Percentiles rank a stretch among this genome's conserved stretches.
phyloP scores from a whole-genome alignment of 441 rosid species.

The Eruca vesicaria region DNA sequence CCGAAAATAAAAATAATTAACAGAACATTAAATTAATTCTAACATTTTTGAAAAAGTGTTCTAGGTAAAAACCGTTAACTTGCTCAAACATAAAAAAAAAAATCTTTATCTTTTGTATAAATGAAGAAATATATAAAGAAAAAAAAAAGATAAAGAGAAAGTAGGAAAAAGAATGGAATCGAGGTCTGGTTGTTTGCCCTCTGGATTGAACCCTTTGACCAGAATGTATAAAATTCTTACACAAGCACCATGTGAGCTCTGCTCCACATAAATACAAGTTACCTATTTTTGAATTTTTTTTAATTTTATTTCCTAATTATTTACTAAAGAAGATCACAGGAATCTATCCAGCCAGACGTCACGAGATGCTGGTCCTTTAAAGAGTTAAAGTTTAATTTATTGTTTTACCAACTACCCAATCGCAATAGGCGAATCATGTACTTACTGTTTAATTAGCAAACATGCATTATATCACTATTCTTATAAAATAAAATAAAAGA shows the following conservation, averaged over 20 bases:
- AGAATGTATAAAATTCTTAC: constrained; percentile 27
- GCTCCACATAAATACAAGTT: constrained; percentile 32
- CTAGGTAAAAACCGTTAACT: constrained; percentile 23
- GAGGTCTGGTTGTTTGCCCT: constrained; percentile 24
- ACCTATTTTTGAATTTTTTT: neutral
- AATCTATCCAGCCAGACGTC: constrained; percentile 9
- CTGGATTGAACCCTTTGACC: constrained; percentile 32
- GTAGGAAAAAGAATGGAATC: constrained; percentile 2
- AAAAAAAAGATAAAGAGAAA: neutral
- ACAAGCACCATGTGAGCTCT: constrained; percentile 29
- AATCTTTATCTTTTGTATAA: neutral
- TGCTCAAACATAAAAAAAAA: neutral
- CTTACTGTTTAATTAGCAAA: constrained; percentile 1
- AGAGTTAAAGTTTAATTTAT: neutral
- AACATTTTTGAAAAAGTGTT: neutral
- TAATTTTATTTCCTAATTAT: neutral
- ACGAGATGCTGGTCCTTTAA: neutral
- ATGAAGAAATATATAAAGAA: neutral
- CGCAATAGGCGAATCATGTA: neutral
- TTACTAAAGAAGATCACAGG: neutral
- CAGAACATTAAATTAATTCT: neutral
- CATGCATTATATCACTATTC: neutral
- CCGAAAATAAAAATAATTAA: neutral
- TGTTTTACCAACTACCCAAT: constrained; percentile 15
- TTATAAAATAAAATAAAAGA: neutral